Conservation (phyloP, 1,284 basidiomycete genomes). For the Singerocomus inundabilis region DNA sequence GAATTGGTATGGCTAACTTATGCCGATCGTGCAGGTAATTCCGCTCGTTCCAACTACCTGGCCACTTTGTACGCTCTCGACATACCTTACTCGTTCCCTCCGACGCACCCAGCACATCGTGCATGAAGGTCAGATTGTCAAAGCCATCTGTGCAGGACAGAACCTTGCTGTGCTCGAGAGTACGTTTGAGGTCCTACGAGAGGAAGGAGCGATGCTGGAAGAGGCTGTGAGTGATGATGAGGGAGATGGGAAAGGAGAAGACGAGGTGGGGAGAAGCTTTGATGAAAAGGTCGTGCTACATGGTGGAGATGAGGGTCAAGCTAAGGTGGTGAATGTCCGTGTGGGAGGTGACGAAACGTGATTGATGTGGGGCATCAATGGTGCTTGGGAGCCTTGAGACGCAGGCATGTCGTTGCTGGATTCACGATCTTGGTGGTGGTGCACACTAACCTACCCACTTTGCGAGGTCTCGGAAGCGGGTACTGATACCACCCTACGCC, state of each 20-base stretch:
- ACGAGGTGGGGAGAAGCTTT: constrained; percentile 22
- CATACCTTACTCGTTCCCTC: constrained; percentile 78
- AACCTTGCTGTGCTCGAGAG: constrained; percentile 52
- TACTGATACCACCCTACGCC: too few species aligned
- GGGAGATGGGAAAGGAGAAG: constrained; percentile 31
- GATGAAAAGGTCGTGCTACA: constrained; percentile 31
- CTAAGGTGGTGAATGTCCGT: constrained; percentile 19
- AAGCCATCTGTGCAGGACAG: constrained; percentile 66
- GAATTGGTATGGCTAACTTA: constrained; percentile 1
- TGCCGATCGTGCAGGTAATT: constrained; percentile 52
- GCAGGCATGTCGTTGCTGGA: neutral
- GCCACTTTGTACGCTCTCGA: constrained; percentile 69
- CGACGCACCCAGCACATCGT: constrained; percentile 69
- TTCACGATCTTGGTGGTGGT: neutral
- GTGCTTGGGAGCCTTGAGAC: neutral
- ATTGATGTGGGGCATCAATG: neutral
- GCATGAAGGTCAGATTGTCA: constrained; percentile 72
- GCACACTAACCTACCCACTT: neutral
- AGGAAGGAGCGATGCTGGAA: constrained; percentile 66
- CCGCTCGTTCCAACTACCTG: constrained; percentile 70
- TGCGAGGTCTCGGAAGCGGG: neutral
- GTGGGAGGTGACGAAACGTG: constrained; percentile 10
- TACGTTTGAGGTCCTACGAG: constrained; percentile 43
- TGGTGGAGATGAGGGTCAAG: constrained; percentile 6
- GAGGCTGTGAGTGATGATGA: constrained; percentile 52